Conservation (phyloP, 331 rosid genomes). For the Quercus tomentella region DNA sequence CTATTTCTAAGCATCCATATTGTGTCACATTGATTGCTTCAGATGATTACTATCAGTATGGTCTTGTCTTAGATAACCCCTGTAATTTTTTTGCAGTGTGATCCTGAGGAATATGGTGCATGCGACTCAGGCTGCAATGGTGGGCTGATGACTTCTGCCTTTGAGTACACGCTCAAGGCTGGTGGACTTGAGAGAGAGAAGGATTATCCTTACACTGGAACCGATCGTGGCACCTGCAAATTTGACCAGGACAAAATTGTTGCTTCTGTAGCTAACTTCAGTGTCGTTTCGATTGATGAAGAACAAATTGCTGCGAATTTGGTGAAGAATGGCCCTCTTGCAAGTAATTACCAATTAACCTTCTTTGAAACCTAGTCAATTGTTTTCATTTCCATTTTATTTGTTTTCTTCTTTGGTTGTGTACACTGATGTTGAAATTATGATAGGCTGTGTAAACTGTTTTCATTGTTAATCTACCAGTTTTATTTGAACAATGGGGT, state of each 20-base stretch:
- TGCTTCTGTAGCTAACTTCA: constrained; percentile 72
- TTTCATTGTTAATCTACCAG: too few relatives aligned
- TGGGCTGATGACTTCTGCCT: constrained; percentile 87
- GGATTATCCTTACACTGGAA: constrained; percentile 89
- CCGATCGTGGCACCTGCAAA: constrained; percentile 69
- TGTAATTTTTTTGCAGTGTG: constrained; percentile 61
- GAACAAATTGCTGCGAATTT: constrained; percentile 95
- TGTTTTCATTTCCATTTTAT: background rate
- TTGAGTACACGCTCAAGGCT: constrained; percentile 69
- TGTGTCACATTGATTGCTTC: background rate
- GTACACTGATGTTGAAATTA: background rate
- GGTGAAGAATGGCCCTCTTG: constrained; percentile 84
- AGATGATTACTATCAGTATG: background rate
- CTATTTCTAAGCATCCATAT: background rate
- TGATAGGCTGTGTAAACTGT: too few relatives aligned
- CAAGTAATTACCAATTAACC: constrained; percentile 46
- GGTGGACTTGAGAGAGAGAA: constrained; percentile 73
- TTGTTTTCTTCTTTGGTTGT: background rate
- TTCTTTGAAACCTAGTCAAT: background rate
- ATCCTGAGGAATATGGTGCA: constrained; percentile 59
- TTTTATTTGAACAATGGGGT: background rate
- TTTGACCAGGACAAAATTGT: constrained; percentile 66
- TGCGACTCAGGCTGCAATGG: constrained; percentile 87
- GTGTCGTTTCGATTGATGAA: constrained; percentile 74
- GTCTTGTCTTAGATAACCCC: background rate